Evolutionary conservation across 345 rosid genomes (phyloP).

Genomic region (Angophora floribunda): DNA sequence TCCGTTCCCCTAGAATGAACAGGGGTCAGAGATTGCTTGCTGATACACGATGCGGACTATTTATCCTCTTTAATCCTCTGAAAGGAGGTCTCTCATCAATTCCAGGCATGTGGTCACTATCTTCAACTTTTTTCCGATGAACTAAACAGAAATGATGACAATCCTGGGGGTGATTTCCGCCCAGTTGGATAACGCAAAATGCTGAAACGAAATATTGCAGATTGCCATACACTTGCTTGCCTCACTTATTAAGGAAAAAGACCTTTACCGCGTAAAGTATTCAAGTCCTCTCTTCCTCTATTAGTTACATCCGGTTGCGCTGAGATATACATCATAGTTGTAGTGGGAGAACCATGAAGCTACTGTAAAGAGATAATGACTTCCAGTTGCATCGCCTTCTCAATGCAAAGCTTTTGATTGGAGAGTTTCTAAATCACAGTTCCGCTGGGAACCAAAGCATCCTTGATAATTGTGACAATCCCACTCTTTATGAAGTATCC

Average conservation of each 20-base stretch:
- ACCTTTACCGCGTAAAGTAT: neutral
- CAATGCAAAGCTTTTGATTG: neutral
- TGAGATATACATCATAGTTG: neutral
- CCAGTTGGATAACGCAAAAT: neutral
- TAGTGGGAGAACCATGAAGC: neutral
- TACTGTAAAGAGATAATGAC: neutral
- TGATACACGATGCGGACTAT: neutral
- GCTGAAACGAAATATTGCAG: neutral
- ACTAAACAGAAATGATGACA: neutral
- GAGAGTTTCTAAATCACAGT: constrained; percentile 35
- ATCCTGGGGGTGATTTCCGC: neutral
- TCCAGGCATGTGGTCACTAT: neutral
- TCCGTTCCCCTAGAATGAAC: neutral
- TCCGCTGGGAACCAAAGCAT: constrained; percentile 91
- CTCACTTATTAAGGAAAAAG: neutral
- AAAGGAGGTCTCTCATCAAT: neutral
- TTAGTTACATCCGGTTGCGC: neutral
- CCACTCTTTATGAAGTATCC: constrained; percentile 98
- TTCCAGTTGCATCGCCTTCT: neutral
- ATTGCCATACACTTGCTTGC: neutral
- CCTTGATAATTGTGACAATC: constrained; percentile 89
- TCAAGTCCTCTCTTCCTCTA: neutral
- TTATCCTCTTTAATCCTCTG: neutral
- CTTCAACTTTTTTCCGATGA: neutral
- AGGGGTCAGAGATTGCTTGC: neutral